These are phyloP conservation scores for Berkeleyomyces rouxiae DNA, from an alignment of 2,329 filamentous ascomycete species.

Conservation along the genomic window DNA sequence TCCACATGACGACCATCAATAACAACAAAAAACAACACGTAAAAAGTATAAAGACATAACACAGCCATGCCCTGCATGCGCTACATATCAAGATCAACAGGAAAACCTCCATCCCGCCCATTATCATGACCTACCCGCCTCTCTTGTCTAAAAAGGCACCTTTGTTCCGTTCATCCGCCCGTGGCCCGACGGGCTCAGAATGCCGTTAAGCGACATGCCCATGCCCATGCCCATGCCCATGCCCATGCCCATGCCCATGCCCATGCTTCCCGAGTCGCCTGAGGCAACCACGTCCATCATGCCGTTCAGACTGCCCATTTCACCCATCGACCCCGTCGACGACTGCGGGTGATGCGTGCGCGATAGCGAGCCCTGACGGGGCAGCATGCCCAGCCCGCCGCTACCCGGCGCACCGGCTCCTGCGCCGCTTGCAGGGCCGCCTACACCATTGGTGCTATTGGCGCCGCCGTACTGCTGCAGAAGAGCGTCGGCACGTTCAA, in stretches of 20 bases:
- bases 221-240: neutral
- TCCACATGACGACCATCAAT: neutral
- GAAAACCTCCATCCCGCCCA: neutral
- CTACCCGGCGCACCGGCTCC: neutral
- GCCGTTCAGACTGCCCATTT: slow-evolving; percentile 6
- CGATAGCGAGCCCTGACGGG: slow-evolving; percentile 28
- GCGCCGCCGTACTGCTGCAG: slow-evolving; percentile 38
- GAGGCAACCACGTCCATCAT: slow-evolving; percentile 4
- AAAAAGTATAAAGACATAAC: neutral
- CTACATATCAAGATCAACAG: neutral
- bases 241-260: neutral
- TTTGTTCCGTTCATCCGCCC: slow-evolving; percentile 25
- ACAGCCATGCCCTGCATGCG: neutral
- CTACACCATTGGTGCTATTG: neutral
- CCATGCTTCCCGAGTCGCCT: neutral
- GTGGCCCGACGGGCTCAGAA: slow-evolving; percentile 14
- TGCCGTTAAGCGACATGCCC: neutral
- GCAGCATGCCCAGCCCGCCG: slow-evolving; percentile 31
- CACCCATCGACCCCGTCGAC: slow-evolving; percentile 11
- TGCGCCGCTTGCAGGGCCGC: neutral
- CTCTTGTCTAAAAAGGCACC: slow-evolving; percentile 21
- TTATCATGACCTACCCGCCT: neutral
- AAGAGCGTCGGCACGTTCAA: slow-evolving; percentile 39
- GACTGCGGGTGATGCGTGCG: slow-evolving; percentile 13
- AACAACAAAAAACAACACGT: neutral